phyloP scores from a whole-genome alignment of 2,329 filamentous ascomycete genomes.

The Rutstroemia sp. region DNA sequence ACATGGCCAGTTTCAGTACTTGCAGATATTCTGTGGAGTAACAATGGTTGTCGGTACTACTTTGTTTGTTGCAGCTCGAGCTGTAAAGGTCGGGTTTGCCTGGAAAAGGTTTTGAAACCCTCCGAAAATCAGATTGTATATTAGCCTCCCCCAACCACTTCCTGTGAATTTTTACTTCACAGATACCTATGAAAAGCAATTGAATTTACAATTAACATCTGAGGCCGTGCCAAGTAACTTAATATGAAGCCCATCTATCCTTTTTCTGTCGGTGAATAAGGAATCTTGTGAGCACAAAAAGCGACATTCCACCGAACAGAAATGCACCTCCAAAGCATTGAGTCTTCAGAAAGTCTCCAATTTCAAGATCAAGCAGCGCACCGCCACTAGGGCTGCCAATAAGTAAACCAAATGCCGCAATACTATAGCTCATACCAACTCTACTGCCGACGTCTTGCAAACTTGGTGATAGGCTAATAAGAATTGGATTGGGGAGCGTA shows the following conservation, averaged over 20 bases:
- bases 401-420: constrained; percentile 33
- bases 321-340: background rate
- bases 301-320: background rate
- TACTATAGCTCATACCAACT: constrained; percentile 41
- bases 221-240: background rate
- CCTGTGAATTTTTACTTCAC: background rate
- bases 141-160: background rate
- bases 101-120: background rate
- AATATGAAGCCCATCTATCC: background rate
- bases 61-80: constrained; percentile 30
- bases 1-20: constrained; percentile 38
- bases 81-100: constrained; percentile 3
- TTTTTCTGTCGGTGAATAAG: background rate
- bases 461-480: constrained; percentile 15
- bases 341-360: background rate
- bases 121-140: background rate
- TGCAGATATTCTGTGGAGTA: constrained; percentile 60
- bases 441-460: constrained; percentile 50
- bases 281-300: background rate
- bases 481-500: constrained; percentile 11
- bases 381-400: constrained; percentile 27
- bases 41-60: constrained; percentile 38
- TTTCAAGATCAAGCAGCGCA: constrained; percentile 38
- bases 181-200: background rate
- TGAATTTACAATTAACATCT: background rate